Evolutionary conservation across 2,329 filamentous ascomycete species (phyloP).

Genomic region (Alternaria incomplexa): DNA sequence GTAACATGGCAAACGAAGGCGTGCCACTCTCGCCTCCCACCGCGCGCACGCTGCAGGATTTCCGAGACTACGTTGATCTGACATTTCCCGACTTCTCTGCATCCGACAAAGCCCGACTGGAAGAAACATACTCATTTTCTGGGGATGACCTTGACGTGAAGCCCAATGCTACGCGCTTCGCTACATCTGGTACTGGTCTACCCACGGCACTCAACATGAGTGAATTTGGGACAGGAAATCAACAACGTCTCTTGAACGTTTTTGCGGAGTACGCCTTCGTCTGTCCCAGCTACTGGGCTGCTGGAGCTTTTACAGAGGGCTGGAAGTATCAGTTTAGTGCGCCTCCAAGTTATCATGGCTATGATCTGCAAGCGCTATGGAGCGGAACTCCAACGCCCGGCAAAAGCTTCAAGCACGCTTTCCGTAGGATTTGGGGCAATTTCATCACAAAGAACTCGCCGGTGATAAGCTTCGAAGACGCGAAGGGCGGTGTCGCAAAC

Average conservation of each 20-base stretch:
- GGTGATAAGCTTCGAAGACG: slow-evolving; percentile 35
- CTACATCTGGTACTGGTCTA: slow-evolving; percentile 27
- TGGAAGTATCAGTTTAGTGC: slow-evolving; percentile 45
- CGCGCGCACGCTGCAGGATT: slow-evolving; percentile 34
- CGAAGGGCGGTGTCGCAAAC: slow-evolving; percentile 31
- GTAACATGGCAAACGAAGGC: slow-evolving; percentile 50
- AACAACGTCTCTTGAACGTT: slow-evolving; percentile 50
- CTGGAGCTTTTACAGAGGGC: slow-evolving; percentile 41
- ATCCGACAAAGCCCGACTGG: slow-evolving; percentile 30
- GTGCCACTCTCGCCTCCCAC: slow-evolving; percentile 45
- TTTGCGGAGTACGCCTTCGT: slow-evolving; percentile 55
- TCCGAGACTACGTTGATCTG: slow-evolving; percentile 34
- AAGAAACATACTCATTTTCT: slow-evolving; percentile 37
- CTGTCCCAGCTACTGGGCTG: slow-evolving; percentile 51
- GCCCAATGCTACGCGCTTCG: slow-evolving; percentile 31
- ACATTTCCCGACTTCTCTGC: slow-evolving; percentile 47
- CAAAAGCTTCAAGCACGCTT: slow-evolving; percentile 37
- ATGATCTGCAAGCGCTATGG: slow-evolving; percentile 41
- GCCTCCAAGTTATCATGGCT: slow-evolving; percentile 40
- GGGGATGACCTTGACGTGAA: slow-evolving; percentile 31
- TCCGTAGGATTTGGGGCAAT: slow-evolving; percentile 44
- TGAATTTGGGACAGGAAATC: slow-evolving; percentile 38
- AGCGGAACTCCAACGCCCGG: slow-evolving; percentile 31
- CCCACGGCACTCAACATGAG: slow-evolving; percentile 40
- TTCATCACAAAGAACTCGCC: slow-evolving; percentile 38